phyloP scores from a whole-genome alignment of 2,329 filamentous ascomycete genomes.

The Volutella citrinella region DNA sequence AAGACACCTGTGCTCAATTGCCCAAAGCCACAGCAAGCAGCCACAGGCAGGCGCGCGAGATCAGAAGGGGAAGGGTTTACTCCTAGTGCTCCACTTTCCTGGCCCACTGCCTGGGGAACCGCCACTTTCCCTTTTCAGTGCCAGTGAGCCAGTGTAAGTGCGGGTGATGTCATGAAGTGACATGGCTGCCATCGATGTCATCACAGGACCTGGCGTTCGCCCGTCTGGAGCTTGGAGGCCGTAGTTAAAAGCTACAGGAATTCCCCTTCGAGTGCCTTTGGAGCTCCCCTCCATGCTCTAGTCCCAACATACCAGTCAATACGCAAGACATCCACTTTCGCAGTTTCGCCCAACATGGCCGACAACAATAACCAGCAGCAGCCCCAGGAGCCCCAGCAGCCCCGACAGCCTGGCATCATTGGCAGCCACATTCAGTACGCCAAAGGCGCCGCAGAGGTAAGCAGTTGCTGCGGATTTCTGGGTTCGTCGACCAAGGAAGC shows the following conservation, averaged over 20 bases:
- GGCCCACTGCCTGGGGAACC: too few species aligned
- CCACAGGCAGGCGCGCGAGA: too few species aligned
- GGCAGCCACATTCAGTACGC: constrained; percentile 64
- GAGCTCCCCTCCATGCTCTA: too few species aligned
- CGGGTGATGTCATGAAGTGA: constrained; percentile 26
- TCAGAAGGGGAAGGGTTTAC: too few species aligned
- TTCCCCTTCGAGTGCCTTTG: too few species aligned
- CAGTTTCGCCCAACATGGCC: constrained; percentile 28
- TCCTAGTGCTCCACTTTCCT: too few species aligned
- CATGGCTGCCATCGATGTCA: constrained; percentile 24
- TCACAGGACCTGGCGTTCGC: constrained; percentile 13
- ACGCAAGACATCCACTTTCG: too few species aligned
- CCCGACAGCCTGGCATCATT: constrained; percentile 54
- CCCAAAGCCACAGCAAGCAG: too few species aligned
- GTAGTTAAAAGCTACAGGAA: too few species aligned
- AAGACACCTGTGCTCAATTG: constrained; percentile 9
- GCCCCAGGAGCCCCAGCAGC: constrained; percentile 26
- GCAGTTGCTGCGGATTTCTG: constrained; percentile 4
- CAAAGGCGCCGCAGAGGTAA: constrained; percentile 65
- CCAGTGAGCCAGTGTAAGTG: neutral
- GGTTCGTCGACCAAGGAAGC: neutral
- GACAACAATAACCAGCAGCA: constrained; percentile 24
- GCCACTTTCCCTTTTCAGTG: too few species aligned
- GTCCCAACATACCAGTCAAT: too few species aligned
- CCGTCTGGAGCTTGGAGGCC: too few species aligned